Evolutionary conservation across 176 grass and related monocot genomes (phyloP).

Genomic region (Ensete glaucum): DNA sequence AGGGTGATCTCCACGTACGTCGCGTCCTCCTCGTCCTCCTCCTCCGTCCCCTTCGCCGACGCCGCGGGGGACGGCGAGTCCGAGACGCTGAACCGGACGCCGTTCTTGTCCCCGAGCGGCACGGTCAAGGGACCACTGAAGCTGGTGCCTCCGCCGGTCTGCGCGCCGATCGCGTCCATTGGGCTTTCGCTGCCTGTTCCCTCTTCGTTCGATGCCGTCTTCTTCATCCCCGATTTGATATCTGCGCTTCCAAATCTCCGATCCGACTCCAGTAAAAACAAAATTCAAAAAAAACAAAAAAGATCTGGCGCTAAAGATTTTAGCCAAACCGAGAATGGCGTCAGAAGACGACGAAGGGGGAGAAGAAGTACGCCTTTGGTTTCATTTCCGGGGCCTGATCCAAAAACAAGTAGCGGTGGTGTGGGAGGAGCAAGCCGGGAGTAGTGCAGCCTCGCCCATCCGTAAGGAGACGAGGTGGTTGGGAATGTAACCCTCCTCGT

Average conservation of each 20-base stretch:
- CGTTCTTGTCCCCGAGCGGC: constrained; percentile 29
- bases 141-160: background rate
- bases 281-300: too few relatives aligned
- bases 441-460: too few relatives aligned
- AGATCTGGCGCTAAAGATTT: too few relatives aligned
- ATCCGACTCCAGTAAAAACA: too few relatives aligned
- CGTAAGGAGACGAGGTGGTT: too few relatives aligned
- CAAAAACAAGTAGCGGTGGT: too few relatives aligned
- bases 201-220: background rate
- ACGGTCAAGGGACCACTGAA: background rate
- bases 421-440: too few relatives aligned
- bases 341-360: too few relatives aligned
- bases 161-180: background rate
- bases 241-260: background rate
- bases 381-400: too few relatives aligned
- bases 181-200: background rate
- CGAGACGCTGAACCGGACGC: constrained; percentile 33
- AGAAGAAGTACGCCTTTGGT: too few relatives aligned
- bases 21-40: constrained; percentile 28
- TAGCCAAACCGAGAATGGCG: too few relatives aligned
- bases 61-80: background rate
- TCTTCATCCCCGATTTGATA: background rate
- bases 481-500: too few relatives aligned
- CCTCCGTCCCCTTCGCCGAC: background rate
- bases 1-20: constrained; percentile 66